Evolutionary conservation across 169 alveolate genomes (phyloP), one percentile per base, ranked within the genome.

Genomic region (Theileria sp.): DNA sequence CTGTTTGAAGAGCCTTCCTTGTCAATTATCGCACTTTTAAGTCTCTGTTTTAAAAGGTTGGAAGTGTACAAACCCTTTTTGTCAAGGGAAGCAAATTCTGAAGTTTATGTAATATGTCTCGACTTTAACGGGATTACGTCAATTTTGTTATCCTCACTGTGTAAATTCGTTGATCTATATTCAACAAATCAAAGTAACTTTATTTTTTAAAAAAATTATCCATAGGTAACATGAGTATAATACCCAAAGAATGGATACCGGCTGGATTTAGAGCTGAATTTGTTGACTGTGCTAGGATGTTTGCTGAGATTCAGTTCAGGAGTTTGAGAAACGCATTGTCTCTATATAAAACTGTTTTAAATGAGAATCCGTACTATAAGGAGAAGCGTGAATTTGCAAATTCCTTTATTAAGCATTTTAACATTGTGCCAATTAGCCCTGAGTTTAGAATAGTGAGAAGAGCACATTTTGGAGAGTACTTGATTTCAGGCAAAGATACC

Each of bases 71-170:
- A 89, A 38, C 94, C 94, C 1, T 73, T 76, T 23, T 56, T 89
- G 80, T 87, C 93, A 30, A 89, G 88, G 50, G 85, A 81, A 25
- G 83, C 81, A 26, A 86, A 86, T 54, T 77, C 93, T 28, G 94
- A 89, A 75, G 78, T 89, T 12, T 89, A 89, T 75, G 81, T 88
- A n/a, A 81, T 89, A 5, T 87, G 93, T 25, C 70, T 89, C 23
- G 74, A 84, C 26, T 89, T 89, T 49, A 89, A 89, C 71, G 94
- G 94, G 7, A 88, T 89, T 28, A 88, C 92, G 21, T 89, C 94
- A 13, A 89, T 88, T 44, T 50, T 89, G 50, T 80, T 89, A 62
- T 87, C 85, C 44, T 80, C 81, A 25, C 81, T 78, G 54, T 89
- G 93, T 61, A 84, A 65, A 73, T 72, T 72, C 75, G 82, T 79